Conservation (phyloP, 2,329 filamentous ascomycete genomes). For the Monosporascus sp. region DNA sequence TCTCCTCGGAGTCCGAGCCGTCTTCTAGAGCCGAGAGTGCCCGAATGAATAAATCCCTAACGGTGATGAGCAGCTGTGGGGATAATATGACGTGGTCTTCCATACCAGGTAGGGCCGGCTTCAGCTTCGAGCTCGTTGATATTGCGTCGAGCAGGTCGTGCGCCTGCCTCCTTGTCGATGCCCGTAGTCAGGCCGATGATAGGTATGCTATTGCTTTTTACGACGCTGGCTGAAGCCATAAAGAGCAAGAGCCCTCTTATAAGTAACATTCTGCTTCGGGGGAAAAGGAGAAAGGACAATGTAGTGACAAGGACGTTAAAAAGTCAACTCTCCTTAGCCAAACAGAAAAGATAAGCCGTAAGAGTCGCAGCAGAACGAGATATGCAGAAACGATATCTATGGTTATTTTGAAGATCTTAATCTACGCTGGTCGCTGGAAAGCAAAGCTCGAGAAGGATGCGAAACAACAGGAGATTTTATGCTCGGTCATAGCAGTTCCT, state of each 20-base stretch:
- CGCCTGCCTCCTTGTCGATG: constrained; percentile 25
- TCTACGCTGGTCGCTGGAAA: not conserved
- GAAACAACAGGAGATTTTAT: not conserved
- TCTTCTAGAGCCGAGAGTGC: constrained; percentile 39
- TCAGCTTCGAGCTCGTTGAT: constrained; percentile 38
- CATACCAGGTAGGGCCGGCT: constrained; percentile 21
- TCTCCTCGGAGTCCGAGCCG: constrained; percentile 32
- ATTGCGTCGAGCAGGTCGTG: constrained; percentile 39
- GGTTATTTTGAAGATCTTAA: too few relatives aligned
- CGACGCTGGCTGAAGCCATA: not conserved
- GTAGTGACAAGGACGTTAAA: not conserved
- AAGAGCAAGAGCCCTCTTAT: not conserved
- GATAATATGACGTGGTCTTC: not conserved
- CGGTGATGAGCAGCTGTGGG: not conserved
- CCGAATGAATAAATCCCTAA: constrained; percentile 45
- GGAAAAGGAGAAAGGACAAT: not conserved
- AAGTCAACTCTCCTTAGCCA: too few relatives aligned
- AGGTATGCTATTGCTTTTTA: constrained; percentile 6
- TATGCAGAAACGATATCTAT: too few relatives aligned
- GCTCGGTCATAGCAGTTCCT: not conserved
- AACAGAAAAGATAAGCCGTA: too few relatives aligned
- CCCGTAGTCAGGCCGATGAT: constrained; percentile 21
- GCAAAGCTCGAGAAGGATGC: not conserved
- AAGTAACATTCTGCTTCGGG: not conserved
- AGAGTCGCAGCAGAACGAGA: too few relatives aligned